phyloP scores from a whole-genome alignment of 148 eudicot genomes.

The Fallopia convolvulus region DNA sequence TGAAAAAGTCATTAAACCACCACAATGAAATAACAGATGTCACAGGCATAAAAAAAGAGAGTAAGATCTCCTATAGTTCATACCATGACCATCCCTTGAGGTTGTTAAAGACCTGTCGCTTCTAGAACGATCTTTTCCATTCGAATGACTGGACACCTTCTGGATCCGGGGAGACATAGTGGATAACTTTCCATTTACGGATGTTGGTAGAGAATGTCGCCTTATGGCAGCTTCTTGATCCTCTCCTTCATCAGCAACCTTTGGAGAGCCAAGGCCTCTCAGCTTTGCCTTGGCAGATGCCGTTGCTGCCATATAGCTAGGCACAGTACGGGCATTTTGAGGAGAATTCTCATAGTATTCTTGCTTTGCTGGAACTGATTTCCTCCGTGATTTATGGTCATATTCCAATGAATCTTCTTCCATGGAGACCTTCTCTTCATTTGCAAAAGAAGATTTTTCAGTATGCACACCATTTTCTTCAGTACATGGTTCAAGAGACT shows the following conservation, averaged over 20 bases:
- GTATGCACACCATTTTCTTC: conserved; percentile 25
- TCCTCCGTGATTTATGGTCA: conserved; percentile 29
- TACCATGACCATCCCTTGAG: conserved; percentile 50
- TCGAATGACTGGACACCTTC: conserved; percentile 28
- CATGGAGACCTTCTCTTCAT: conserved; percentile 32
- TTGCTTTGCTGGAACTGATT: conserved; percentile 44
- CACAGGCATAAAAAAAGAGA: not conserved
- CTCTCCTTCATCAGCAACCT: conserved; percentile 36
- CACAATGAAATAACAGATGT: not conserved
- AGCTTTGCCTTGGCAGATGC: conserved; percentile 70
- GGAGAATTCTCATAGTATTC: conserved; percentile 44
- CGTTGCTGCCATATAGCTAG: conserved; percentile 73
- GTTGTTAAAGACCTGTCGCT: conserved; percentile 30
- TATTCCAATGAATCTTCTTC: conserved; percentile 37
- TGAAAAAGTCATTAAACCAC: not conserved
- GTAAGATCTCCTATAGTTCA: not conserved
- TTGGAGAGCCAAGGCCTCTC: conserved; percentile 48
- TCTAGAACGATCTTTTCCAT: conserved; percentile 41
- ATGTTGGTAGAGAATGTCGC: conserved; percentile 53
- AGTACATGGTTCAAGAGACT: conserved; percentile 14
- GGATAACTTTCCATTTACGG: conserved; percentile 39
- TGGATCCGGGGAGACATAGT: conserved; percentile 49
- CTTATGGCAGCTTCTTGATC: conserved; percentile 37
- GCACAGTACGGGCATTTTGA: conserved; percentile 44
- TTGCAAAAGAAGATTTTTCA: conserved; percentile 12